Evolutionary conservation across 2,329 filamentous ascomycete species (phyloP).

Genomic region (Furcasterigmium furcatum): DNA sequence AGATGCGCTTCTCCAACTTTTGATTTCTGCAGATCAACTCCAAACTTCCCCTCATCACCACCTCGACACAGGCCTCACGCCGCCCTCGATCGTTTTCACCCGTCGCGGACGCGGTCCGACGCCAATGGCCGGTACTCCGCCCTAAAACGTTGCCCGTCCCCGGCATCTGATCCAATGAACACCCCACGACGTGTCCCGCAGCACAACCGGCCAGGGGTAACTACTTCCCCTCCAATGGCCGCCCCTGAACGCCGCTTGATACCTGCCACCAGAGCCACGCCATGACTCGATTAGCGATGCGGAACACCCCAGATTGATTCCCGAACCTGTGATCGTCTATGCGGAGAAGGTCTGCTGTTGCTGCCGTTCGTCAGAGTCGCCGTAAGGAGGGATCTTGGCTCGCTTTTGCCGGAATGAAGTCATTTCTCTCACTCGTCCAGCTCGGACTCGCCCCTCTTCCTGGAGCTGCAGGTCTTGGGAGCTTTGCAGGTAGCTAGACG

Average conservation of each 20-base stretch:
- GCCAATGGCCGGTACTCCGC: not conserved
- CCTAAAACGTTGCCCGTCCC: not conserved
- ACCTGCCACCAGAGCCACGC: not conserved
- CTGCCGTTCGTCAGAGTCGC: constrained; percentile 1
- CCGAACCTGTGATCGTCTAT: constrained; percentile 5
- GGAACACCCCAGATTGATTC: constrained; percentile 6
- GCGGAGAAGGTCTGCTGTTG: constrained; percentile 10
- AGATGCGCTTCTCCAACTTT: constrained; percentile 2
- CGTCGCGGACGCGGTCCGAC: not conserved
- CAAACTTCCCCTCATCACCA: constrained; percentile 3
- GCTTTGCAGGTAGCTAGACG: not conserved
- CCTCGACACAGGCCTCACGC: not conserved
- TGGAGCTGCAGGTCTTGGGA: not conserved
- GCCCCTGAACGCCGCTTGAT: constrained; percentile 9
- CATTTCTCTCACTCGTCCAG: constrained; percentile 10
- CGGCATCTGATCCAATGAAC: not conserved
- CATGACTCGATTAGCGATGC: not conserved
- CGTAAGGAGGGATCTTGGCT: not conserved
- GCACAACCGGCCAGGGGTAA: constrained; percentile 9
- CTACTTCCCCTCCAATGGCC: constrained; percentile 9
- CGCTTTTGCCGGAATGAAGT: constrained; percentile 9
- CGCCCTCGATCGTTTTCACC: not conserved
- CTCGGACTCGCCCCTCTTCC: not conserved
- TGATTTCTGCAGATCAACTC: constrained; percentile 2
- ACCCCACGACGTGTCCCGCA: not conserved